These are phyloP conservation scores for Ilex paraguariensis DNA, from an alignment of 305 asterid species.

Conservation along the genomic window DNA sequence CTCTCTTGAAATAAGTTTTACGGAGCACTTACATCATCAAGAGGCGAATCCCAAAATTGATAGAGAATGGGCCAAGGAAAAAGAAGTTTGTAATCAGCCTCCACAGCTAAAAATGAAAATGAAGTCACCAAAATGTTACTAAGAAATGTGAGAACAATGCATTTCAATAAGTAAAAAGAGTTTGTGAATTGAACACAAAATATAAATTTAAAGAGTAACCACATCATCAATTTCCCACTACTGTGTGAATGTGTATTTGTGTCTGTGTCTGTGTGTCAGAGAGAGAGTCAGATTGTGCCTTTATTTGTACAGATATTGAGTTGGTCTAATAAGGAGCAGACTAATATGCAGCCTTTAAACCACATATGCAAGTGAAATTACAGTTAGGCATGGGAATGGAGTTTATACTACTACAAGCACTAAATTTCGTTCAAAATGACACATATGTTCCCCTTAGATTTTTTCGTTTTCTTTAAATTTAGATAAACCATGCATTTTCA, in stretches of 20 bases:
- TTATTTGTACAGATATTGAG: not conserved
- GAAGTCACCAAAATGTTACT: conserved; percentile 10
- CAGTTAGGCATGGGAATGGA: not conserved
- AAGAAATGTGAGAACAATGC: not conserved
- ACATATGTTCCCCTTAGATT: not conserved
- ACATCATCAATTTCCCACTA: not conserved
- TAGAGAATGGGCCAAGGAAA: conserved; percentile 79
- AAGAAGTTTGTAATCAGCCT: conserved; percentile 76
- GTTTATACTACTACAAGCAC: not conserved
- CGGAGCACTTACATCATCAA: conserved; percentile 74
- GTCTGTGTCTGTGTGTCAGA: not conserved
- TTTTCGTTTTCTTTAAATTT: not conserved
- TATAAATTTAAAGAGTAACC: not conserved
- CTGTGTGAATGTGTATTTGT: not conserved
- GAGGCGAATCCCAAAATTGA: conserved; percentile 97
- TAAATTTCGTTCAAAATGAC: not conserved
- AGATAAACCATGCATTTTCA: not conserved
- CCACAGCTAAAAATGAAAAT: conserved; percentile 59
- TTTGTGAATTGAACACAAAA: not conserved
- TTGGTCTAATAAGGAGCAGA: not conserved
- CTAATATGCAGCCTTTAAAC: not conserved
- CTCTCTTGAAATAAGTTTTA: too few species aligned
- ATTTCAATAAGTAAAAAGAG: not conserved
- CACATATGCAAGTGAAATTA: not conserved
- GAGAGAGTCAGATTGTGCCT: not conserved